Evolutionary conservation across 2,329 filamentous ascomycete species (phyloP), one percentile per base, ranked within the genome.

Genomic region (Blastomyces emzantsi): DNA sequence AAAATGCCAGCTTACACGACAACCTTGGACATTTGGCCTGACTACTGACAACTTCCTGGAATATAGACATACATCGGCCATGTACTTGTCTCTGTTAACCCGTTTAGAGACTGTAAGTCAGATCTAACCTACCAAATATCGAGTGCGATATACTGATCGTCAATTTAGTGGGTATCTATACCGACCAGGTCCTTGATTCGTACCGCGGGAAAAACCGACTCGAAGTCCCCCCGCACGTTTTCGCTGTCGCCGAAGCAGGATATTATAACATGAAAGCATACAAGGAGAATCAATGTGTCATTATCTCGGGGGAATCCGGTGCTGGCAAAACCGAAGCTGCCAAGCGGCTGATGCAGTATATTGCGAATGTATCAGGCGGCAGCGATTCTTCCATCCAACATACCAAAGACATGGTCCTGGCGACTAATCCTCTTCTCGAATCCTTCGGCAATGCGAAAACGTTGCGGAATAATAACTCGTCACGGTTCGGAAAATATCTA

Each of bases 221-320:
- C 68, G 94, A 99, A 79, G 83, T 86, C 80, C 90, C 92, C 36
- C 94, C 94, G 9, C 94, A 99, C 77, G 94, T 99, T 70, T 99
- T 97, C 76, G 93, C 92, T 66, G 94, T 99, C 72, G 94, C 94
- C 73, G 94, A 99, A 78, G 89, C 93, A 8, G 78, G 92, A 63
- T 99, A 99, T 81, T 97, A 97, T 81, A 97, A 99, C 81, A 97
- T 99, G 94, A 97, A 97, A 77, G 93, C 92, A 57, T 99, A 99
- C 82, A 91, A 91, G 73, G 94, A 97, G 71, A 97, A 97, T 80
- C 94, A 99, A 77, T 97, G 94, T 79, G 93, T 99, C 69, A 99
- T 99, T 77, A 99, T 99, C 70, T 97, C 94, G 4, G 94, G 94
- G 74, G 94, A 99, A 79, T 97, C 94, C 2, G 94, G 94, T 74